phyloP scores from a whole-genome alignment of 768 basidiomycete species.

The Paxillus ammoniavirescens region DNA sequence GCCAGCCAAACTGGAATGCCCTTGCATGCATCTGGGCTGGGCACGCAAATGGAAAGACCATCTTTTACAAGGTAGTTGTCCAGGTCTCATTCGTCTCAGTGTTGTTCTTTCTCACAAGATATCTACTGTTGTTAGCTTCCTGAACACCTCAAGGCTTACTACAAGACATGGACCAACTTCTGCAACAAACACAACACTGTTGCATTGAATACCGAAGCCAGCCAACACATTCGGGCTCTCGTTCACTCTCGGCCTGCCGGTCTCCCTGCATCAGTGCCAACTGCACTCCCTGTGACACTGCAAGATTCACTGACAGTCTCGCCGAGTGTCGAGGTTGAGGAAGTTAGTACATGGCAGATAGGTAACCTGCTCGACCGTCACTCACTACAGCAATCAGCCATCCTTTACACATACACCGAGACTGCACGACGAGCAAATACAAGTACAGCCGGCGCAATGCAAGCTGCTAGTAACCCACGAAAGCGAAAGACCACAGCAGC shows the following conservation, averaged over 20 bases:
- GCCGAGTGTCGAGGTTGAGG: background rate
- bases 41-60: constrained; percentile 6
- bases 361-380: background rate
- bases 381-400: background rate
- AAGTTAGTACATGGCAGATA: background rate
- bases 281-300: background rate
- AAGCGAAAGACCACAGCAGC: too few relatives aligned
- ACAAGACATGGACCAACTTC: constrained; percentile 2
- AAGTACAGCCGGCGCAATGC: too few relatives aligned
- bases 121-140: constrained; percentile 1
- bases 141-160: constrained; percentile 10
- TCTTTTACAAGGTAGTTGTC: constrained; percentile 17
- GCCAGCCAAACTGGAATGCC: constrained; percentile 12
- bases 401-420: background rate
- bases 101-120: background rate
- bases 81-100: background rate
- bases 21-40: constrained; percentile 10
- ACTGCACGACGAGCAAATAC: too few relatives aligned
- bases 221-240: background rate
- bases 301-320: background rate
- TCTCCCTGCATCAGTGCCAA: background rate
- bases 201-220: background rate
- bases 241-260: background rate
- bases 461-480: too few relatives aligned
- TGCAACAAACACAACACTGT: constrained; percentile 1